Evolutionary conservation across 2,329 filamentous ascomycete species (phyloP).

Genomic region (Penicillium sp.): DNA sequence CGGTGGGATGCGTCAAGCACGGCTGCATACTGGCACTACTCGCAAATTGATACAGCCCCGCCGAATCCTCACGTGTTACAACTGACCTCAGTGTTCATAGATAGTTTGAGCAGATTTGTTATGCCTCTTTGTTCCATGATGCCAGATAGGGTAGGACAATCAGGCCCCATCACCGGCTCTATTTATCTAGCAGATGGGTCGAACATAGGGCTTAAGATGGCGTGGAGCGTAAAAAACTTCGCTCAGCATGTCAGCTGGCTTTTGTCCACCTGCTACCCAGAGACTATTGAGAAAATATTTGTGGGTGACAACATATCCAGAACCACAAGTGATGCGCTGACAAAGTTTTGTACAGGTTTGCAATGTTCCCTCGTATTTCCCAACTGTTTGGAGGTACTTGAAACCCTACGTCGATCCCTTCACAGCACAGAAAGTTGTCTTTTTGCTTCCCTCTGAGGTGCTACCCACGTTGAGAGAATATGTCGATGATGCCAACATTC

Average conservation of each 20-base stretch:
- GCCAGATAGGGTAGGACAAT: slow-evolving; percentile 7
- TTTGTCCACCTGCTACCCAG: slow-evolving; percentile 30
- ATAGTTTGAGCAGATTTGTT: slow-evolving; percentile 22
- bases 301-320: slow-evolving; percentile 13
- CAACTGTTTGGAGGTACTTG: slow-evolving; percentile 25
- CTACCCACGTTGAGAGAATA: slow-evolving; percentile 12
- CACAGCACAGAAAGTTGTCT: slow-evolving; percentile 27
- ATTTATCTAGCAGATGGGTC: slow-evolving; percentile 26
- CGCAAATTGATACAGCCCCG: background rate
- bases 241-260: slow-evolving; percentile 25
- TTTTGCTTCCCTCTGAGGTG: slow-evolving; percentile 18
- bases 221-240: slow-evolving; percentile 22
- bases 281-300: slow-evolving; percentile 18
- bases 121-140: slow-evolving; percentile 26
- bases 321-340: slow-evolving; percentile 4
- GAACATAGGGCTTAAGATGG: slow-evolving; percentile 20
- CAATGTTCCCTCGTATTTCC: slow-evolving; percentile 26
- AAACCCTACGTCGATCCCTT: slow-evolving; percentile 26
- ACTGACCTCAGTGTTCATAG: slow-evolving; percentile 18
- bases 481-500: slow-evolving; percentile 23
- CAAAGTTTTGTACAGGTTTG: slow-evolving; percentile 18
- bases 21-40: background rate
- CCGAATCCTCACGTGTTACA: slow-evolving; percentile 21
- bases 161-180: slow-evolving; percentile 11
- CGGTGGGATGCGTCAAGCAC: slow-evolving; percentile 19